Base-by-base conservation (phyloP, 495 filamentous ascomycete species). In the Tuber microsphaerosporum region DNA sequence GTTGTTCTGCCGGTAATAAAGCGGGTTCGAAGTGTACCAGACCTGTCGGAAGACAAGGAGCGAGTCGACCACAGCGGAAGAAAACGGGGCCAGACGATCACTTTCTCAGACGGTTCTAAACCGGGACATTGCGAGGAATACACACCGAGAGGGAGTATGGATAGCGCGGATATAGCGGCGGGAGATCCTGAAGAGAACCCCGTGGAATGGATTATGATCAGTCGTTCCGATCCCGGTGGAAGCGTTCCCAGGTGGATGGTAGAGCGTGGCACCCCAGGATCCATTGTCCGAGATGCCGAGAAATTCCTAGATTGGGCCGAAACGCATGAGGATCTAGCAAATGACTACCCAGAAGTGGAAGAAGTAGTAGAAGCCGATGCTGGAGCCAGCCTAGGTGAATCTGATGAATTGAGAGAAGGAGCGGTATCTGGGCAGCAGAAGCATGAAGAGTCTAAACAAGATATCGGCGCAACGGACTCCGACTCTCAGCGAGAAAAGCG, bases 151-250 rank as follows among this genome's bases (percentile, higher is more conserved):
- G 68, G 41, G 9, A 74, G 51, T 26, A 56, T 75, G 41, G 43
- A 72, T 70, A 19, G 71, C 45, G 39, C 22, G 39, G 14, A 9
- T 75, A 71, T 79, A 31, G 76, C 73, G 1, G 78, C 75, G 17
- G 84, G 84, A 31, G 84, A 86, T 8, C 87, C 87, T 43, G 86
- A 88, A 14, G 83, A 87, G 42, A 88, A 89, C 71, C 81, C 84
- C 0, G 89, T 97, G 20, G 94, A 97, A 83, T 98, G 94, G 94
- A 89, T 97, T 48, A 97, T 97, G 95, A 89, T 97, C 37, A 97
- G 94, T 2, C 86, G 94, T n/a, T 94, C 91, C 83, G 93, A 97
- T 79, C 94, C 94, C 0, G 94, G 95, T 37, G 95, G 94, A 45
- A 95, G 89, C 73, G 94, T 97, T 12, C 94, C 94, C 0, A 88